phyloP scores from a whole-genome alignment of 805 yeast genomes.

The Candida piceae region DNA sequence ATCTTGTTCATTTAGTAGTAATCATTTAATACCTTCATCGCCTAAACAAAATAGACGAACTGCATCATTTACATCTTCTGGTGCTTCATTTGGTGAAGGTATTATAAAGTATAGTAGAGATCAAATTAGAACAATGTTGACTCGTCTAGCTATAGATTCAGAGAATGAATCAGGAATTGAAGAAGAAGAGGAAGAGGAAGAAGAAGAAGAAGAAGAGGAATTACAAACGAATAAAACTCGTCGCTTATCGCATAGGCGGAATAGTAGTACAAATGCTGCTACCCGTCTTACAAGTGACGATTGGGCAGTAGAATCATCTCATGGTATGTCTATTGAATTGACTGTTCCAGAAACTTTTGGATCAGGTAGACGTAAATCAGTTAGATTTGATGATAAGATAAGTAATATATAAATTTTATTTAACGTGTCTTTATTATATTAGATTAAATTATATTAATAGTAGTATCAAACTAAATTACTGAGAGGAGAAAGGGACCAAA shows the following conservation, averaged over 20 bases:
- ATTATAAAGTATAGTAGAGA: constrained; percentile 29
- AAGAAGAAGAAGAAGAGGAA: not conserved
- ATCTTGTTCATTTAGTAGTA: not conserved
- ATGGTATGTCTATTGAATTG: constrained; percentile 10
- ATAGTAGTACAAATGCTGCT: not conserved
- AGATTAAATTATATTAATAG: constrained; percentile 1
- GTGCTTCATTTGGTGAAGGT: constrained; percentile 33
- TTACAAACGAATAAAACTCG: not conserved
- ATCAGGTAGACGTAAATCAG: constrained; percentile 26
- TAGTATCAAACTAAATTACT: not conserved
- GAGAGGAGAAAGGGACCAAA: not conserved
- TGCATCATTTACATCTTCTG: constrained; percentile 32
- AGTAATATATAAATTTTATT: too few species aligned
- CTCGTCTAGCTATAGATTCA: constrained; percentile 17
- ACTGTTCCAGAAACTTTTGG: constrained; percentile 23
- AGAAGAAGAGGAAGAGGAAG: constrained; percentile 7
- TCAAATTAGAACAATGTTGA: constrained; percentile 30
- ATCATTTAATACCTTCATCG: constrained; percentile 1
- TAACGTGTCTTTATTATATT: not conserved
- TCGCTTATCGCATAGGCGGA: not conserved
- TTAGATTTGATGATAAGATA: constrained; percentile 23
- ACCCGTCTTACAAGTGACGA: not conserved
- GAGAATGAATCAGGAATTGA: constrained; percentile 10
- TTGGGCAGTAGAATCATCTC: not conserved
- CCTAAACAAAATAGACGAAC: constrained; percentile 7